These are phyloP conservation scores for Arthroderma sp. DNA, from an alignment of 2,329 filamentous ascomycete genomes.

Conservation along the genomic window DNA sequence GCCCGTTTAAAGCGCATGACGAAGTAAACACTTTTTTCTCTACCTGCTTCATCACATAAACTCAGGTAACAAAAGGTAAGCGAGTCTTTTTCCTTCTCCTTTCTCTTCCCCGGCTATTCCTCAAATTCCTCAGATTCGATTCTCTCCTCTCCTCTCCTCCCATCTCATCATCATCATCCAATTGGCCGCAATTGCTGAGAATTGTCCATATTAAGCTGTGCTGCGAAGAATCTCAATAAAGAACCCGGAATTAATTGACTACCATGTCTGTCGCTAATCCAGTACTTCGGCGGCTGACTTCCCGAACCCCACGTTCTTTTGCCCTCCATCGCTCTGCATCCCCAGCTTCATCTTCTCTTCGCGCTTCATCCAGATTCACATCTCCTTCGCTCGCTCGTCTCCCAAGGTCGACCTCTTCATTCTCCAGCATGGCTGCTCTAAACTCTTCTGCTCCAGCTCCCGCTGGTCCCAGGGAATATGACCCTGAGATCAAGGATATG, in stretches of 20 bases:
- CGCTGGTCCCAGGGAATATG: slow-evolving; percentile 48
- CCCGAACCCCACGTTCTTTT: slow-evolving; percentile 30
- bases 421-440: slow-evolving; percentile 32
- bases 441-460: slow-evolving; percentile 25
- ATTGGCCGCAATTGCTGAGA: slow-evolving; percentile 6
- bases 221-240: not conserved
- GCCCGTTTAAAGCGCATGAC: too few species aligned
- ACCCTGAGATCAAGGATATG: slow-evolving; percentile 90
- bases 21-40: too few species aligned
- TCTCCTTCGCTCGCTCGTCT: slow-evolving; percentile 13
- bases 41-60: not conserved
- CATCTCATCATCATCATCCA: slow-evolving; percentile 28
- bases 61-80: not conserved
- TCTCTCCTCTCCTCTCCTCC: slow-evolving; percentile 17
- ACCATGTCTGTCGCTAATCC: slow-evolving; percentile 29
- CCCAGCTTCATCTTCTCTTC: slow-evolving; percentile 21
- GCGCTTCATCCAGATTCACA: slow-evolving; percentile 22
- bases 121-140: slow-evolving; percentile 1
- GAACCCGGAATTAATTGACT: slow-evolving; percentile 1
- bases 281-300: slow-evolving; percentile 30
- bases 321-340: slow-evolving; percentile 35
- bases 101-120: not conserved
- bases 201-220: not conserved
- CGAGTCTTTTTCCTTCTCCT: too few species aligned
- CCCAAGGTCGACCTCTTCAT: slow-evolving; percentile 19